Evolutionary conservation across 768 basidiomycete genomes (phyloP).

Genomic region (Mycena metata): DNA sequence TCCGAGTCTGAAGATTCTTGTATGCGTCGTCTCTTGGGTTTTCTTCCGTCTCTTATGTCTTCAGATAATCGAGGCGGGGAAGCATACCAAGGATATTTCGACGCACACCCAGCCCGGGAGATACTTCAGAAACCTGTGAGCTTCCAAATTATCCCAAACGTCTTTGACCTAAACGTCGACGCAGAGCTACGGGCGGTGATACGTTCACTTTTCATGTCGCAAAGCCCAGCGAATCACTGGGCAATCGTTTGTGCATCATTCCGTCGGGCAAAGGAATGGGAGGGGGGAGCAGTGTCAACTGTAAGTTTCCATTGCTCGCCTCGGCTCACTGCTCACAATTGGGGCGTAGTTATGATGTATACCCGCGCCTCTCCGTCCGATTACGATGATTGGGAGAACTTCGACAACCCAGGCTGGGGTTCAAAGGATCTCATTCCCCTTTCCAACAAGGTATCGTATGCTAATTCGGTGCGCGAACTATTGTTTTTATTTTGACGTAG

Average conservation of each 20-base stretch:
- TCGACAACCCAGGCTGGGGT: slow-evolving; percentile 72
- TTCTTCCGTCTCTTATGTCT: not conserved
- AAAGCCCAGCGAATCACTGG: slow-evolving; percentile 54
- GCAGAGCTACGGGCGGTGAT: slow-evolving; percentile 44
- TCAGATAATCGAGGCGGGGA: slow-evolving; percentile 71
- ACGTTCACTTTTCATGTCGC: slow-evolving; percentile 61
- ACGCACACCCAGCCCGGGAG: slow-evolving; percentile 68
- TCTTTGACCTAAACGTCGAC: too few relatives aligned
- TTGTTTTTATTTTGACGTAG: slow-evolving; percentile 38
- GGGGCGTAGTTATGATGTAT: slow-evolving; percentile 63
- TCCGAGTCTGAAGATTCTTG: slow-evolving; percentile 68
- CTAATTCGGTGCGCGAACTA: not conserved
- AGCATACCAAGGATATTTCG: slow-evolving; percentile 58
- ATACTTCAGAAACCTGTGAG: slow-evolving; percentile 57
- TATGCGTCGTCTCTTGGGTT: slow-evolving; percentile 37
- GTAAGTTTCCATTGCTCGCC: slow-evolving; percentile 47
- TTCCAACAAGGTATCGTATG: slow-evolving; percentile 62
- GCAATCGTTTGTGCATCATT: slow-evolving; percentile 60
- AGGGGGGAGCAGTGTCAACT: slow-evolving; percentile 71
- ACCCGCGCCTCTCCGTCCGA: slow-evolving; percentile 72
- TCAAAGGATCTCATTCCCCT: slow-evolving; percentile 69
- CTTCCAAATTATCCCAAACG: slow-evolving; percentile 37
- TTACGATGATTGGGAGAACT: slow-evolving; percentile 72
- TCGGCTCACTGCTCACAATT: not conserved
- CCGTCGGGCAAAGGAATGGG: slow-evolving; percentile 66